A percentile compares a stretch with the other conserved stretches of the same genome.
These are phyloP conservation scores for Xylaria sp. DNA, from an alignment of 2,329 filamentous ascomycete genomes.

Conservation along the genomic window DNA sequence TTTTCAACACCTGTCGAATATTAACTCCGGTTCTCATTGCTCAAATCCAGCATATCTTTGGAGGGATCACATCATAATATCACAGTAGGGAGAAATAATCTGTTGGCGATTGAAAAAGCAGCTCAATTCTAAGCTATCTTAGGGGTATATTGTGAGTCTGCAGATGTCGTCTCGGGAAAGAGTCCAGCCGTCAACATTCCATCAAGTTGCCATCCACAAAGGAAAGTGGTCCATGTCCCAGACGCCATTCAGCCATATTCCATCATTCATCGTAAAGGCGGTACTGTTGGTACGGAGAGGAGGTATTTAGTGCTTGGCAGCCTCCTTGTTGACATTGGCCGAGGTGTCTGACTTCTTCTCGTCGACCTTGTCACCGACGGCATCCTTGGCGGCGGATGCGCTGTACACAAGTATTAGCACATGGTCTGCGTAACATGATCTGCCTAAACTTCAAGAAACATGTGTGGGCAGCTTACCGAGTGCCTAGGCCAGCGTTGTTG, in stretches of 20 bases:
- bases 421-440: not conserved
- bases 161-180: slow-evolving; percentile 11
- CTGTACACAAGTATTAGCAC: slow-evolving; percentile 39
- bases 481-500: slow-evolving; percentile 52
- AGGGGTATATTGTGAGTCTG: slow-evolving; percentile 36
- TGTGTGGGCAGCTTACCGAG: slow-evolving; percentile 49
- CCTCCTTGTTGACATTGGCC: slow-evolving; percentile 41
- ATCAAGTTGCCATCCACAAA: slow-evolving; percentile 21
- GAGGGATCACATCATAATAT: not conserved
- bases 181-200: slow-evolving; percentile 24
- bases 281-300: slow-evolving; percentile 5
- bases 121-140: slow-evolving; percentile 38
- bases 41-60: too few relatives aligned
- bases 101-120: slow-evolving; percentile 20
- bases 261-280: slow-evolving; percentile 33
- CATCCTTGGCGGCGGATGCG: slow-evolving; percentile 53
- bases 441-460: too few relatives aligned
- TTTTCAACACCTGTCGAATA: too few relatives aligned
- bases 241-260: slow-evolving; percentile 21
- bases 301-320: slow-evolving; percentile 39
- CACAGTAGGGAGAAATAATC: not conserved
- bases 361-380: slow-evolving; percentile 49
- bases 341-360: slow-evolving; percentile 43
- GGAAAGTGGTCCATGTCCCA: slow-evolving; percentile 22
- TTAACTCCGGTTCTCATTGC: too few relatives aligned